Base-by-base conservation (phyloP, 2,329 filamentous ascomycete genomes). In the Aspergillus sp. region DNA sequence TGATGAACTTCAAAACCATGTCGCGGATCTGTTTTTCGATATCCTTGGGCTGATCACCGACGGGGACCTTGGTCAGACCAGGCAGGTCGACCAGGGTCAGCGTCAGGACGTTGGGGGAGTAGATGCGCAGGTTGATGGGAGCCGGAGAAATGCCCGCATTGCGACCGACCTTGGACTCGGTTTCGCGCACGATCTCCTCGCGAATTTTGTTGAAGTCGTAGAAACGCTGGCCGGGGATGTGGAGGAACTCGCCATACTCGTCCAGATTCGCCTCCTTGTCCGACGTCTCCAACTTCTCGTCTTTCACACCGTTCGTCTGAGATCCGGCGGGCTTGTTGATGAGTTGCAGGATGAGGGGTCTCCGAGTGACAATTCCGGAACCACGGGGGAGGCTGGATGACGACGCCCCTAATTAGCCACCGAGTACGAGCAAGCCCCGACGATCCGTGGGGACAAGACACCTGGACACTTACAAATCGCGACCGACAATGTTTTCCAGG, bases 211-310 rank as follows among this genome's bases (percentile, higher is more conserved):
- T 89, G 79, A 99, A 99, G 78, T 99, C 94, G 76, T 86, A 86
- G 79, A 96, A 97, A 76, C 97, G 97, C 76, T 97, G 90, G 64
- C 92, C 94, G 17, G 94, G 93, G 59, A 99, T 89, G 75, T 99
- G 94, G 59, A 99, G 81, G 76, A 99, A 99, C 80, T 99, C 94
- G 79, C 93, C 94, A 90, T 95, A 99, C 75, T 99, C 94, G 70
- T 97, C 91, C 17, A 83, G 75, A 74, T 99, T 99, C 67, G 92
- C 90, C 63, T 91, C 88, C 73, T 89, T 88, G 75, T 97, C 94
- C 61, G 82, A 85, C 50, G 84, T 86, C 54, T 84, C 76, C 63
- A 91, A 69, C 56, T 80, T 78, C 44, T 88, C 84, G 46, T 83
- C 81, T 60, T 84, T 81, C 54, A 86, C 82, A 51, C 91, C 91